Evolutionary conservation across 1,284 basidiomycete species (phyloP).

Genomic region (Ceratobasidium sp.): DNA sequence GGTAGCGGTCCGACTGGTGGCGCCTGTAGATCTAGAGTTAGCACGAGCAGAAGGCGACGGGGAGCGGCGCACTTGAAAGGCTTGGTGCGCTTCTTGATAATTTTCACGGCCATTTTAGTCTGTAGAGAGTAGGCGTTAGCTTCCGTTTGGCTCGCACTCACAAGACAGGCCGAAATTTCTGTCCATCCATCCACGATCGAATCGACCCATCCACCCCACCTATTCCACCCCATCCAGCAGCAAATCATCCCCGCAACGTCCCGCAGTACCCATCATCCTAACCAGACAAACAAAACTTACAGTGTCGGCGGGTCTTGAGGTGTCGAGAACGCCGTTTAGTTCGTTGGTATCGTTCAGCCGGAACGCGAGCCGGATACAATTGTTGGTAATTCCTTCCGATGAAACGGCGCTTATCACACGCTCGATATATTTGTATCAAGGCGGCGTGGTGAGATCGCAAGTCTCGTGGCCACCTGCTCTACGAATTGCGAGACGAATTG

Average conservation of each 20-base stretch:
- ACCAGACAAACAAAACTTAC: conserved; percentile 6
- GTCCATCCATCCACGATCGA: conserved; percentile 20
- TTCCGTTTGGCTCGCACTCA: background rate
- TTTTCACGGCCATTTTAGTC: conserved; percentile 75
- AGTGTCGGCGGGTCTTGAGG: conserved; percentile 24
- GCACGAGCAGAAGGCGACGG: conserved; percentile 35
- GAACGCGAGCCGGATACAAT: conserved; percentile 1
- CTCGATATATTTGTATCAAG: background rate
- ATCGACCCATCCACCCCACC: background rate
- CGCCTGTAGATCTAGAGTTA: conserved; percentile 63
- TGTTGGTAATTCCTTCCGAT: background rate
- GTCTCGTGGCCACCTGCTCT: no score
- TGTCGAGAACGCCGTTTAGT: conserved; percentile 30
- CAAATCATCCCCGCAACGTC: background rate
- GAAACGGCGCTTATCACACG: background rate
- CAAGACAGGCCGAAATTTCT: background rate
- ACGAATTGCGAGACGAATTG: background rate
- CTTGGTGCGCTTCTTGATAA: conserved; percentile 97
- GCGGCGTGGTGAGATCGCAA: background rate
- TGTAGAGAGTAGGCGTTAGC: conserved; percentile 3
- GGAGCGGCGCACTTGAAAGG: conserved; percentile 78
- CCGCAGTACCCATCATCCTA: background rate
- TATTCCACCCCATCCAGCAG: background rate
- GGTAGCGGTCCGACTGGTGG: conserved; percentile 97
- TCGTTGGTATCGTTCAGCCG: conserved; percentile 20